phyloP scores from a whole-genome alignment of 1,139 yeast species.

The Kodamaea ohmeri region DNA sequence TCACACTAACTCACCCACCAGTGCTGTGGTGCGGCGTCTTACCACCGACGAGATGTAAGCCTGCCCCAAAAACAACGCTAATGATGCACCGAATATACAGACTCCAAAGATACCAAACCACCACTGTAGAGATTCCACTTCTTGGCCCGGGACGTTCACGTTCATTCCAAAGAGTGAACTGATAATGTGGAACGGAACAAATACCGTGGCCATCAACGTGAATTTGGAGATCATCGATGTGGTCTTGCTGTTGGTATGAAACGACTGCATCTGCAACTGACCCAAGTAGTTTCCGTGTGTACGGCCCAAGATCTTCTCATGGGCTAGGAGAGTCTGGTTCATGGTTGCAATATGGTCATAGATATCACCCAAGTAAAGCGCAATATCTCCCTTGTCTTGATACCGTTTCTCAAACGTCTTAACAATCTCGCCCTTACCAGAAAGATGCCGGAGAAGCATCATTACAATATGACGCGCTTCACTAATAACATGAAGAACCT shows the following conservation, averaged over 20 bases:
- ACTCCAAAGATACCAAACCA: slow-evolving; percentile 37
- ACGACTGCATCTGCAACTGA: slow-evolving; percentile 88
- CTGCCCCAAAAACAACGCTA: slow-evolving; percentile 1
- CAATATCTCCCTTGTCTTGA: slow-evolving; percentile 83
- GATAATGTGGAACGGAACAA: slow-evolving; percentile 83
- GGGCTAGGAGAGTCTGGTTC: slow-evolving; percentile 86
- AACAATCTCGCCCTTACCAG: slow-evolving; percentile 96
- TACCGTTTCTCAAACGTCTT: slow-evolving; percentile 96
- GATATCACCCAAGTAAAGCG: slow-evolving; percentile 89
- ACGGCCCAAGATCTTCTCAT: slow-evolving; percentile 89
- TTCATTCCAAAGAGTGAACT: slow-evolving; percentile 98
- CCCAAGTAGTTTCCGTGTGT: slow-evolving; percentile 92
- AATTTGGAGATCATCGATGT: slow-evolving; percentile 87
- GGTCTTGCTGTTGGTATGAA: slow-evolving; percentile 77
- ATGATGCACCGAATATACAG: neutral
- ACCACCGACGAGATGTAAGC: neutral
- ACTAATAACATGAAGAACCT: slow-evolving; percentile 78
- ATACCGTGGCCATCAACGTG: slow-evolving; percentile 83
- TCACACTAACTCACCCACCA: neutral
- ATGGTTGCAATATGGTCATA: slow-evolving; percentile 96
- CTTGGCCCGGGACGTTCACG: slow-evolving; percentile 79
- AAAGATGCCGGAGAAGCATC: slow-evolving; percentile 84
- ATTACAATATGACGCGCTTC: slow-evolving; percentile 86
- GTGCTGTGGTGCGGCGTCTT: neutral
- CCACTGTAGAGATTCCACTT: slow-evolving; percentile 36